Evolutionary conservation across 495 filamentous ascomycete genomes (phyloP).

Genomic region (Cetradonia linearis): DNA sequence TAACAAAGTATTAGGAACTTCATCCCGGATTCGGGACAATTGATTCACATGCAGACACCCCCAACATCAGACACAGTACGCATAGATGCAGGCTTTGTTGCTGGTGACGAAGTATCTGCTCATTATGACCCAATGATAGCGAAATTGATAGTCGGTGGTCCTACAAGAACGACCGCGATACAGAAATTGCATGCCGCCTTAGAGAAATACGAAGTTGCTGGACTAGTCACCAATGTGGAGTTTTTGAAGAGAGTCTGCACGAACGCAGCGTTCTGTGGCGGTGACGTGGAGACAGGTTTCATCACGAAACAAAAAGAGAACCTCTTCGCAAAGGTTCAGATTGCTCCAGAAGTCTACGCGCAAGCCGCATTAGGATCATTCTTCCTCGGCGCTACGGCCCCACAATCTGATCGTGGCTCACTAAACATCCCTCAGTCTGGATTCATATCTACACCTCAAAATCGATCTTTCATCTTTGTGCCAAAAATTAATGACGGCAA

Average conservation of each 20-base stretch:
- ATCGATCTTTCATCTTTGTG: constrained; percentile 46
- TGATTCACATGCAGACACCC: constrained; percentile 74
- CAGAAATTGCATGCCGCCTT: constrained; percentile 73
- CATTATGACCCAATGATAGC: constrained; percentile 99
- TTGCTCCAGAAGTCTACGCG: constrained; percentile 58
- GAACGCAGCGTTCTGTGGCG: constrained; percentile 71
- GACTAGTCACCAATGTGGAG: constrained; percentile 90
- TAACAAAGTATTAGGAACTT: constrained; percentile 50
- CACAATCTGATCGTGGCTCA: constrained; percentile 25
- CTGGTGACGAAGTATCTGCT: constrained; percentile 87
- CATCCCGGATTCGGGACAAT: constrained; percentile 83
- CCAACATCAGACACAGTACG: constrained; percentile 57
- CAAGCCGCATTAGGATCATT: constrained; percentile 71
- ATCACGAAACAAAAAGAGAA: constrained; percentile 78
- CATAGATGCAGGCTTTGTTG: constrained; percentile 85
- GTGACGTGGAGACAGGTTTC: constrained; percentile 91
- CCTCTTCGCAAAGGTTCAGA: constrained; percentile 47
- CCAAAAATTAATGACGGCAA: constrained; percentile 26
- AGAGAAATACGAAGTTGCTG: constrained; percentile 85
- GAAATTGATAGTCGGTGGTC: constrained; percentile 87
- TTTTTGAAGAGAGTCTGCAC: constrained; percentile 80
- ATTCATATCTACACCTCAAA: constrained; percentile 45
- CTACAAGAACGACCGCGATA: constrained; percentile 67
- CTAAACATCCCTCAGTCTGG: constrained; percentile 34
- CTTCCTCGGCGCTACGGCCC: constrained; percentile 36